phyloP scores from a whole-genome alignment of 2,329 filamentous ascomycete genomes.

The Periglandula ipomoeae region DNA sequence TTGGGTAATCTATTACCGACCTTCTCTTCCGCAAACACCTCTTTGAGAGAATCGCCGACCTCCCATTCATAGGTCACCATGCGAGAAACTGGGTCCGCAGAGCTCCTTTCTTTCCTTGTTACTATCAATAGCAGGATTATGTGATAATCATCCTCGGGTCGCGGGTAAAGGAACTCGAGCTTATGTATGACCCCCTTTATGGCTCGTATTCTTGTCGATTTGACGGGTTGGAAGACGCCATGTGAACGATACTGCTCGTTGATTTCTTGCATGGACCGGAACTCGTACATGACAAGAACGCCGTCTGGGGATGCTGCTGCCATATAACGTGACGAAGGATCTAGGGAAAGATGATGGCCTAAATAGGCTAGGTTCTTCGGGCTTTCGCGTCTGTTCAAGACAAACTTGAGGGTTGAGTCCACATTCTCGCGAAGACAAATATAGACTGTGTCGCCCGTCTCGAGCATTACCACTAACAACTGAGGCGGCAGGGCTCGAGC shows the following conservation, averaged over 20 bases:
- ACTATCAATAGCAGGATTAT: conserved; percentile 68
- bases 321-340: conserved; percentile 61
- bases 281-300: conserved; percentile 61
- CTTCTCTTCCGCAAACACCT: conserved; percentile 37
- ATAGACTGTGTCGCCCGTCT: conserved; percentile 66
- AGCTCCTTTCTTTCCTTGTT: conserved; percentile 29
- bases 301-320: conserved; percentile 64
- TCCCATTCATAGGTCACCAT: conserved; percentile 56
- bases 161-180: conserved; percentile 76
- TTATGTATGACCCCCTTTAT: conserved; percentile 71
- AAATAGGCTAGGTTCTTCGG: conserved; percentile 49
- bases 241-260: conserved; percentile 36
- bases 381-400: conserved; percentile 48
- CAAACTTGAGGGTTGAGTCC: conserved; percentile 47
- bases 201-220: conserved; percentile 29
- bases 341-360: conserved; percentile 62
- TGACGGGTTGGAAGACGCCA: conserved; percentile 50
- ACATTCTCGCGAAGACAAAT: conserved; percentile 50
- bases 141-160: conserved; percentile 53
- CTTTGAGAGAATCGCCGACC: conserved; percentile 35
- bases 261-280: conserved; percentile 47
- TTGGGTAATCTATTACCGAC: conserved; percentile 40
- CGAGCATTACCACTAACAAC: conserved; percentile 66
- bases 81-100: conserved; percentile 27
- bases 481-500: conserved; percentile 57